Evolutionary conservation across 2,329 filamentous ascomycete species (phyloP).

Genomic region (Periconia sp.): DNA sequence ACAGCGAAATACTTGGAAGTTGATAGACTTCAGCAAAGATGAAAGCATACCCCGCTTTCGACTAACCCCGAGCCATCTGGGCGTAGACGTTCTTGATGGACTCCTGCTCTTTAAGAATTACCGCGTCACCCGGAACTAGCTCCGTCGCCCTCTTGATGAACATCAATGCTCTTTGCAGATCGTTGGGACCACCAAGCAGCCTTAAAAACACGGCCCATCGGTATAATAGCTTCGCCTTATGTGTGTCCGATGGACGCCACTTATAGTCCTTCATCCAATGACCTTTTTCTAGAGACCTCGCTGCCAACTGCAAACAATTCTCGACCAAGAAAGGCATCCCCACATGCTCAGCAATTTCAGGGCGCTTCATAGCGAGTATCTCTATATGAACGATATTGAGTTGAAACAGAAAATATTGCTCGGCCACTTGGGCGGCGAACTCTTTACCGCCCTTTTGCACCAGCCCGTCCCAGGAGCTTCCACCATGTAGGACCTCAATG

Average conservation of each 20-base stretch:
- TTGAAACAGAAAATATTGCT: neutral
- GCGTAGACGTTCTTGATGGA: no score
- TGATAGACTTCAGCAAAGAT: no score
- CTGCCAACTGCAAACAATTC: neutral
- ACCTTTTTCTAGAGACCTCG: neutral
- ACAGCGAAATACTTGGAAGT: no score
- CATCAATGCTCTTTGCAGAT: neutral
- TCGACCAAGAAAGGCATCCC: neutral
- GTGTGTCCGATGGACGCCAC: neutral
- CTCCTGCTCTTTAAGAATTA: neutral
- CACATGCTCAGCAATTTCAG: no score
- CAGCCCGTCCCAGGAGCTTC: neutral
- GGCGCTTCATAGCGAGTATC: neutral
- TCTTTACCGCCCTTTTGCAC: neutral
- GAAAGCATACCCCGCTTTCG: no score
- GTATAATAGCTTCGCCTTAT: neutral
- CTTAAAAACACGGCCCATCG: neutral
- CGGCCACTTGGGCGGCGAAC: neutral
- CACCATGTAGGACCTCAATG: neutral
- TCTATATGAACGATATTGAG: neutral
- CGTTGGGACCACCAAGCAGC: neutral
- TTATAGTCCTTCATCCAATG: neutral
- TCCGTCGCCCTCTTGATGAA: neutral
- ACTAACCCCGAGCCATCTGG: no score
- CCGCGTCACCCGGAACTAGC: neutral